Evolutionary conservation across 108 stramenopile species (phyloP), one percentile per base, ranked within the genome.

Genomic region (Cyclotella baltica): DNA sequence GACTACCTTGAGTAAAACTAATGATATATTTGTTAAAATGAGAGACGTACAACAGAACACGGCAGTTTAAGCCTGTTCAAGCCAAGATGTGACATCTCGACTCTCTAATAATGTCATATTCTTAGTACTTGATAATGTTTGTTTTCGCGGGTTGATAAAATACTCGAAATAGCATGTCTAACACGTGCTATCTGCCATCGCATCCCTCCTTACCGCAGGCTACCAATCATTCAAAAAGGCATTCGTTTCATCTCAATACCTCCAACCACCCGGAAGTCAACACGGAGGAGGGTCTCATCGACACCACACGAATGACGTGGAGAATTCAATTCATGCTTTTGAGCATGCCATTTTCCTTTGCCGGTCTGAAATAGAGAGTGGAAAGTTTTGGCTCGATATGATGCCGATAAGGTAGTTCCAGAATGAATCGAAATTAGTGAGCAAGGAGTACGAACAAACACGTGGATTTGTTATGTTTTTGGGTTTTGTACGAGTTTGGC

Each of bases 201-300:
- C n/a, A 5, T 34, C 66, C 0, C 22, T 93, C 22, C 0, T 58
- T 9, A 48, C 61, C 19, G 33, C 87, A 50, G 92, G 95, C 47
- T 88, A 81, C 43, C 30, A 55, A 5, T 40, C 65, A 48, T 34
- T 83, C 27, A 96, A 96, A 53, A 63, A 85, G 11, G 87, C 88
- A 22, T 62, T 93, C 59, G 95, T 96, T 11, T 70, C 90, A 3
- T 90, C 90, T 16, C 92, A 93, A 71, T 96, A 96, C 59, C 86
- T 92, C 58, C 70, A 90, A 48, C 83, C 67, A 20, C 40, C 73
- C 0, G 95, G 95, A 5, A 70, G 91, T 11, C 90, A 83, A 70
- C 93, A 89, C 69, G 94, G 94, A 65, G 94, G 94, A 0, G 76
- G 76, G 4, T 67, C 76, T 40, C 76, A 77, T 69, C 25, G 57